A percentile compares a stretch with the other conserved stretches of the same genome.
phyloP scores from a whole-genome alignment of 371 early-diverging fungal genomes.

The Mortierella sp. region DNA sequence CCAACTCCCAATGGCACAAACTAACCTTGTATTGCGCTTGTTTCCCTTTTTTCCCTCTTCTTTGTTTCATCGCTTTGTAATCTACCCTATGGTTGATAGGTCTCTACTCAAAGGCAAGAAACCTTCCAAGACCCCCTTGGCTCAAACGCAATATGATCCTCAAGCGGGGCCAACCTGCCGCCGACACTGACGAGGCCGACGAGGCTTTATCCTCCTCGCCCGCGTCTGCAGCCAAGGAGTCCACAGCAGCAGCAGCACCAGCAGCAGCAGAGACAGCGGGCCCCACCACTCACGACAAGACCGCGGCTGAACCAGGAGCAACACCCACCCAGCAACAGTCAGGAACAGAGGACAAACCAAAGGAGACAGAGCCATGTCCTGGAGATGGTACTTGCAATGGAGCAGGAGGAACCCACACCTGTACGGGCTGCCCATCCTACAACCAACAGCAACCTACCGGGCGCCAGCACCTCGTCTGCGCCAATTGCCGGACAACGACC shows the following conservation, averaged over 20 bases:
- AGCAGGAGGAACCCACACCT: slow-evolving; percentile 78
- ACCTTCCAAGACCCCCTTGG: slow-evolving; percentile 85
- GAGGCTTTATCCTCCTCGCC: slow-evolving; percentile 6
- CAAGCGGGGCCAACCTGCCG: slow-evolving; percentile 29
- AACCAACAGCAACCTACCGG: slow-evolving; percentile 71
- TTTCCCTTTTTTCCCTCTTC: background rate
- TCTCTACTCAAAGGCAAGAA: slow-evolving; percentile 87
- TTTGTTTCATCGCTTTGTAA: background rate
- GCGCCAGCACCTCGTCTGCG: slow-evolving; percentile 73
- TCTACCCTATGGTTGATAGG: slow-evolving; percentile 58
- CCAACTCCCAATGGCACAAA: background rate
- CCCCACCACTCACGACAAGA: slow-evolving; percentile 7
- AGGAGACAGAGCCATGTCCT: slow-evolving; percentile 70
- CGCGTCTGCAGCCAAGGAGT: background rate
- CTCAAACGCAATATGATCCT: slow-evolving; percentile 71
- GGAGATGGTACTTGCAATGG: slow-evolving; percentile 87
- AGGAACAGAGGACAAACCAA: slow-evolving; percentile 22
- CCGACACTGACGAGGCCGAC: slow-evolving; percentile 45
- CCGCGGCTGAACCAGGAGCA: slow-evolving; percentile 19
- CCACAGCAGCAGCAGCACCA: slow-evolving; percentile 7
- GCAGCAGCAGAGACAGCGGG: background rate
- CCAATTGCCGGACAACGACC: slow-evolving; percentile 84
- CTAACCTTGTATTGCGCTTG: slow-evolving; percentile 8
- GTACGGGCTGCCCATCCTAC: slow-evolving; percentile 84
- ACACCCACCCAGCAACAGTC: slow-evolving; percentile 11